phyloP scores from a whole-genome alignment of 768 basidiomycete species.

The Trametes coccinea region DNA sequence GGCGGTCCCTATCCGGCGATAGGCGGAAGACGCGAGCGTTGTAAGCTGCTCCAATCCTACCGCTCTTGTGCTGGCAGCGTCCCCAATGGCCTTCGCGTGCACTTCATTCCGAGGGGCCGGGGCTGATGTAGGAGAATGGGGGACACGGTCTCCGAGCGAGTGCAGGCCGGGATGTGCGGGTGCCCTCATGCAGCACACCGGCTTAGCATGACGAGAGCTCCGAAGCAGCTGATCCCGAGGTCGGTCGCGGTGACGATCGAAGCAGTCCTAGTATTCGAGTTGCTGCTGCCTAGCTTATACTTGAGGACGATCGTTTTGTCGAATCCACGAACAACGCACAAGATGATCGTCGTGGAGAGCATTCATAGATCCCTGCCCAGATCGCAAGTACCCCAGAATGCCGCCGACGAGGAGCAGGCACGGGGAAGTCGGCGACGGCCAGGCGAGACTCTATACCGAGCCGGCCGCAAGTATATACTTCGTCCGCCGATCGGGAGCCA shows the following conservation, averaged over 20 bases:
- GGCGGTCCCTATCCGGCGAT: background rate
- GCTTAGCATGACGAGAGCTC: background rate
- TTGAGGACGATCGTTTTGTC: background rate
- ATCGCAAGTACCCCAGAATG: constrained; percentile 14
- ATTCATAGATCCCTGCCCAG: constrained; percentile 6
- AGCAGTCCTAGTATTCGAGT: background rate
- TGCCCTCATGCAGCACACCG: too few relatives aligned
- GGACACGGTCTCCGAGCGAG: too few relatives aligned
- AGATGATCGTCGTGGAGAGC: constrained; percentile 1
- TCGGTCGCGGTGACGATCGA: constrained; percentile 1
- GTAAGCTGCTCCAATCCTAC: background rate
- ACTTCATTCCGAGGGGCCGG: too few relatives aligned
- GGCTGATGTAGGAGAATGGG: too few relatives aligned
- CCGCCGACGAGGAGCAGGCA: background rate
- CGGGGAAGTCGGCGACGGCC: background rate
- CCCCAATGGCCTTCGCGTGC: background rate
- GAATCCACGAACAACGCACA: background rate
- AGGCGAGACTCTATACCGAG: background rate
- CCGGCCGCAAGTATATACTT: background rate
- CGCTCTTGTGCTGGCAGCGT: background rate
- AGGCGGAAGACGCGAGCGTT: background rate
- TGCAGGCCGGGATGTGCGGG: too few relatives aligned
- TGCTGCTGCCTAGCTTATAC: background rate
- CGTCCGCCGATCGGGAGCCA: constrained; percentile 7
- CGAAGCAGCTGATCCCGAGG: background rate